Base-by-base conservation (phyloP, 2,329 filamentous ascomycete species). In the Fusarium praegraminearum region DNA sequence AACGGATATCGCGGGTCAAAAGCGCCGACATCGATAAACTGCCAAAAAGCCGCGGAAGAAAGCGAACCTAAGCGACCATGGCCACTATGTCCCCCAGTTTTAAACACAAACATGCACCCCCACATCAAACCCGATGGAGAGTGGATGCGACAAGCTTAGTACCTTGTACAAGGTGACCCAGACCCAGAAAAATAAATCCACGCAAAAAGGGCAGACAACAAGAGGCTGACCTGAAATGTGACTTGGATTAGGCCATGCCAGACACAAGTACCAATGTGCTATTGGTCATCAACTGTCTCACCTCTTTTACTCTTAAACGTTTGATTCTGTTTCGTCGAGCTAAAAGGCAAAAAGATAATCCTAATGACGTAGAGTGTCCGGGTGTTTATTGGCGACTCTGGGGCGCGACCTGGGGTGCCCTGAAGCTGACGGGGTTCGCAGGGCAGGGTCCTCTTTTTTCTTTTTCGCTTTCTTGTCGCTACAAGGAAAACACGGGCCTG, bases 101-200 rank as follows among this genome's bases (percentile, higher is more conserved):
- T 70, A 51, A 58, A 20, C 53, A 65, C 53, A 65, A 65, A 33
- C 62, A 30, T 16, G 59, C 69, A 65, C 73, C 73, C 69, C 71
- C 69, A 75, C 73, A 72, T 69, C 73, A 65, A 74, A 53, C 46
- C 73, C 73, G 73, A 75, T 67, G 45, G 40, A 26, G 41, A 46
- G 43, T 57, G 66, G 65, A 62, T 61, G 62, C 45, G 58, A 49
- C 52, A 55, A 35, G 52, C 44, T 60, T 22, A 22, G 20, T 22
- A 22, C 20, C 20, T 22, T 22, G 20, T 30, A 30, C 28, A 30
- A 30, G 28, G 28, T 30, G 28, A 30, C 28, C 28, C 28, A 30
- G 28, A 30, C 28, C 28, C n/a, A 41, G 49, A 44, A 36, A 54
- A 62, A 43, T 30, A 32, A 40, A 33, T 46, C 41, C 47, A 49